Conservation (phyloP, 2,329 filamentous ascomycete genomes). For the Xylaria sp. region DNA sequence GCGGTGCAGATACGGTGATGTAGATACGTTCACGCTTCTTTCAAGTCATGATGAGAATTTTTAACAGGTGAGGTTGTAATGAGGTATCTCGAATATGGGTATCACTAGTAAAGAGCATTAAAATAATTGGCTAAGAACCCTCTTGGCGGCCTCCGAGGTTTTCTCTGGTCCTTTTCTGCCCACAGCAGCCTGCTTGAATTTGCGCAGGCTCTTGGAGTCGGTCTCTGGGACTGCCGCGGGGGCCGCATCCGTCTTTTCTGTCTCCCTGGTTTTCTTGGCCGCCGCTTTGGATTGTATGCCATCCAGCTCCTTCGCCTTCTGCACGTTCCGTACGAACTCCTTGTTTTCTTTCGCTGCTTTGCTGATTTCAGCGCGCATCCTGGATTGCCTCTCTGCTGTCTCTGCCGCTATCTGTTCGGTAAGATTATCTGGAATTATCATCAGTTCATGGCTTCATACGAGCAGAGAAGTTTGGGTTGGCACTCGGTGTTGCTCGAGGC, state of each 20-base stretch:
- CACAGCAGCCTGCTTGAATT: slow-evolving; percentile 40
- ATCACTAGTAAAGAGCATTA: slow-evolving; percentile 36
- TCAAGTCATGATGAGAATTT: not conserved
- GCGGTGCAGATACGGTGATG: no score
- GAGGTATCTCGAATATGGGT: slow-evolving; percentile 27
- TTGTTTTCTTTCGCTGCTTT: slow-evolving; percentile 80
- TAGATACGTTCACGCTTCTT: not conserved
- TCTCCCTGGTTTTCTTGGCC: slow-evolving; percentile 47
- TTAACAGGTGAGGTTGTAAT: no score
- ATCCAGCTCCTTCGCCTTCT: slow-evolving; percentile 79
- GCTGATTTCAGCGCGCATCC: slow-evolving; percentile 78
- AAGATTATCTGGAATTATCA: slow-evolving; percentile 49
- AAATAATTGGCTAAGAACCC: slow-evolving; percentile 42
- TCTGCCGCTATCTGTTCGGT: slow-evolving; percentile 82
- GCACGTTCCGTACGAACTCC: slow-evolving; percentile 78
- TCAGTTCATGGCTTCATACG: not conserved
- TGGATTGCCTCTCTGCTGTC: slow-evolving; percentile 77
- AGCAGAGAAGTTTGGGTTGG: not conserved
- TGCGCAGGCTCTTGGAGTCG: slow-evolving; percentile 28
- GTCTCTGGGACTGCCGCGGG: not conserved
- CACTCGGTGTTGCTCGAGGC: not conserved
- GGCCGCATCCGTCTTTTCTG: slow-evolving; percentile 20
- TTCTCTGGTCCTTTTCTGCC: slow-evolving; percentile 38
- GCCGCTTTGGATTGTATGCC: slow-evolving; percentile 70
- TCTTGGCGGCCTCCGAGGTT: slow-evolving; percentile 38